Conservation (phyloP, 345 rosid species). For the Euphorbia lathyris region DNA sequence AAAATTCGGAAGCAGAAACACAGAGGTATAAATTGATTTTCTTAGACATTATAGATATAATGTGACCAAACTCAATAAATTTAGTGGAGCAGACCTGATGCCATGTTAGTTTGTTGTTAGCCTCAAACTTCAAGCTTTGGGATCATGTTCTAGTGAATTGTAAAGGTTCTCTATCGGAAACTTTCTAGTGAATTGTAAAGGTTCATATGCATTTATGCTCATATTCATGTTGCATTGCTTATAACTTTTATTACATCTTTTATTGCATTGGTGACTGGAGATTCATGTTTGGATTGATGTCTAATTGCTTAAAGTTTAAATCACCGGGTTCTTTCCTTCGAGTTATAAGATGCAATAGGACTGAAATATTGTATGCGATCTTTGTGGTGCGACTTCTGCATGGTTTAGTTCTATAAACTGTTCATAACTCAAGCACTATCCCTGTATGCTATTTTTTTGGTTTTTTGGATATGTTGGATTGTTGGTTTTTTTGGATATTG, state of each 20-base stretch:
- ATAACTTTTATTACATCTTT: not conserved
- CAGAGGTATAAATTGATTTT: not conserved
- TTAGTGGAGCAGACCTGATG: not conserved
- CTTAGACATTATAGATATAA: not conserved
- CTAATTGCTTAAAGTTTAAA: constrained; percentile 13
- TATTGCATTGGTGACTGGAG: not conserved
- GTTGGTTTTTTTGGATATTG: no score
- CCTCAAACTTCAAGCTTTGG: not conserved
- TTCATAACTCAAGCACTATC: no score
- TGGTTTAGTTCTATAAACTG: no score
- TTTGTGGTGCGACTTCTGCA: no score
- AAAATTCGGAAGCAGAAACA: not conserved
- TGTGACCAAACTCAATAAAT: not conserved
- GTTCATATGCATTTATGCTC: not conserved
- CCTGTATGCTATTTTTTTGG: no score
- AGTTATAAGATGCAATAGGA: no score
- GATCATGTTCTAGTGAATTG: no score
- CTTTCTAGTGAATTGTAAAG: not conserved
- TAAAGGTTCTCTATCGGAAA: no score
- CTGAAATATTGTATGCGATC: no score
- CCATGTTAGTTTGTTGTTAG: not conserved
- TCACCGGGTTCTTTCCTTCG: no score
- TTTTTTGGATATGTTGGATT: no score
- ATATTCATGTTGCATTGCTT: not conserved
- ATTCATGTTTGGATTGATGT: constrained; percentile 12